Evolutionary conservation across 345 rosid genomes (phyloP).

Genomic region (Balakata baccata): DNA sequence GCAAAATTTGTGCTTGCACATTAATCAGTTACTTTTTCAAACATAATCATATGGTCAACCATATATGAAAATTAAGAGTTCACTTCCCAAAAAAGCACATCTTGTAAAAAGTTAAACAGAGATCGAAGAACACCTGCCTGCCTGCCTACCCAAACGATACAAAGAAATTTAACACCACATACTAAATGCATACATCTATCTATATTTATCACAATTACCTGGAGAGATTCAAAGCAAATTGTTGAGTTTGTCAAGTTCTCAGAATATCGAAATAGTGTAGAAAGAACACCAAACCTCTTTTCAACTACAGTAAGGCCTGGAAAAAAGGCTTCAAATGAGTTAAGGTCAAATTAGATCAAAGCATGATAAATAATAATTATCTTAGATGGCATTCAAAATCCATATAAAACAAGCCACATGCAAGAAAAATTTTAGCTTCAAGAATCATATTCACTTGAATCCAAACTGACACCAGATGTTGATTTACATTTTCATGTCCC

Average conservation of each 20-base stretch:
- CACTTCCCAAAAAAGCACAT: not conserved
- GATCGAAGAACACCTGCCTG: not conserved
- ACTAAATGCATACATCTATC: slow-evolving; percentile 1
- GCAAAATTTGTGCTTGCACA: not conserved
- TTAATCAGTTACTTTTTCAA: not conserved
- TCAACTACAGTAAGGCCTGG: slow-evolving; percentile 54
- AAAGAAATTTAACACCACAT: slow-evolving; percentile 10
- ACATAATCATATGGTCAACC: not conserved
- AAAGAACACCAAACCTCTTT: slow-evolving; percentile 54
- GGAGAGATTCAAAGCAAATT: slow-evolving; percentile 80
- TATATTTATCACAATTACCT: slow-evolving; percentile 44
- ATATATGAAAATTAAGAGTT: not conserved
- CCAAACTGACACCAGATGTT: not conserved
- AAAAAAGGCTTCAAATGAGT: slow-evolving; percentile 31
- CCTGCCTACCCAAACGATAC: not conserved
- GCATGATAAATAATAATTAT: not conserved
- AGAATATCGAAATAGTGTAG: slow-evolving; percentile 50
- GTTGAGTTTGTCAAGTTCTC: slow-evolving; percentile 47
- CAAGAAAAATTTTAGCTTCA: not conserved
- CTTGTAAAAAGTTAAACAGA: not conserved
- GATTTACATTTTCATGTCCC: not conserved
- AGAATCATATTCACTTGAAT: not conserved
- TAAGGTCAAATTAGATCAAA: slow-evolving; percentile 25
- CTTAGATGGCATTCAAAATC: not conserved
- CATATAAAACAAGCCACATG: not conserved